Percentiles rank a stretch among this genome's conserved stretches.
These are phyloP conservation scores for Nasturtium officinale DNA, from an alignment of 345 rosid genomes.

Conservation along the genomic window DNA sequence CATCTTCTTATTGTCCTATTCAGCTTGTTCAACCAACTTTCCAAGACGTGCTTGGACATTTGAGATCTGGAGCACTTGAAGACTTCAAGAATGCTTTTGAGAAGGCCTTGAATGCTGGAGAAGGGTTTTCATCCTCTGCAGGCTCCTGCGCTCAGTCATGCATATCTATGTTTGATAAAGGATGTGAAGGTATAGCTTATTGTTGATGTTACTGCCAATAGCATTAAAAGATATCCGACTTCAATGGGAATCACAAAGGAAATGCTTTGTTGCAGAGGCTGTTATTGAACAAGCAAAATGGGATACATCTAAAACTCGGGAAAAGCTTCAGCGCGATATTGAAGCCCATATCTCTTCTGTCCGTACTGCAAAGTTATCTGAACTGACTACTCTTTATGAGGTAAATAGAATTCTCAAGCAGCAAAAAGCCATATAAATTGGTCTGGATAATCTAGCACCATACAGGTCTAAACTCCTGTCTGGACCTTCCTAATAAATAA, in stretches of 20 bases:
- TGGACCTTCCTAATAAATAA: conserved; percentile 29
- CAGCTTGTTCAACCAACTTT: conserved; percentile 93
- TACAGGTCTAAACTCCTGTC: conserved; percentile 17
- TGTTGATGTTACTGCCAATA: conserved; percentile 9
- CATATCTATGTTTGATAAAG: conserved; percentile 68
- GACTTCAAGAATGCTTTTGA: conserved; percentile 78
- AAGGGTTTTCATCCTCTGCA: conserved; percentile 75
- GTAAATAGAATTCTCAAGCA: conserved; percentile 44
- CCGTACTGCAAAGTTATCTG: conserved; percentile 78
- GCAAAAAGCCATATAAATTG: conserved; percentile 20
- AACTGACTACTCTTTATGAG: conserved; percentile 75
- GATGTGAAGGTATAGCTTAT: conserved; percentile 62
- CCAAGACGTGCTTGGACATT: conserved; percentile 77
- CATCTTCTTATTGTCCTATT: conserved; percentile 30
- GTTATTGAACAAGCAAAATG: conserved; percentile 84
- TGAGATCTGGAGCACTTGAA: conserved; percentile 67
- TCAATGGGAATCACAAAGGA: conserved; percentile 10
- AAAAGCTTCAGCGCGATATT: conserved; percentile 82
- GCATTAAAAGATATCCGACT: conserved; percentile 12
- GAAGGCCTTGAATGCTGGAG: conserved; percentile 77
- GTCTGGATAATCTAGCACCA: conserved; percentile 12
- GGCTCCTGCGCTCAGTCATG: conserved; percentile 49
- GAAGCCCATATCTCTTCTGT: conserved; percentile 85
- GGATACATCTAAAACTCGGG: conserved; percentile 79
- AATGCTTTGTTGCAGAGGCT: conserved; percentile 64